phyloP scores from a whole-genome alignment of 192 early-diverging fungal genomes.

The Podila verticillata region DNA sequence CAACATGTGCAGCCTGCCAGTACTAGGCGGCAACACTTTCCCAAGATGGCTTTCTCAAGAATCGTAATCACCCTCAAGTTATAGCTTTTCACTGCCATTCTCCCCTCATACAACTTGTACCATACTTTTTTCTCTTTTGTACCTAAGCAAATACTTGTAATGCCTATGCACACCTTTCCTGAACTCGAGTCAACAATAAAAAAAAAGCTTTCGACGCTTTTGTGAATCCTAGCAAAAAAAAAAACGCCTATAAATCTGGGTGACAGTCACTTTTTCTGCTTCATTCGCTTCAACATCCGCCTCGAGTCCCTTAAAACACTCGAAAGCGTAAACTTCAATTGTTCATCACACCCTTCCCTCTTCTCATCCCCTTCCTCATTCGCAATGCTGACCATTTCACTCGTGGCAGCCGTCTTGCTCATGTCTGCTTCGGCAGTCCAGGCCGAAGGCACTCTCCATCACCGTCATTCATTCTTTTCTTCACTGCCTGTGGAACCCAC shows the following conservation, averaged over 20 bases:
- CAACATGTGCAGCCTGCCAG: no score
- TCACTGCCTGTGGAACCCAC: constrained; percentile 38
- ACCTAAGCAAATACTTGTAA: not conserved
- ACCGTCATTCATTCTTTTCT: constrained; percentile 47
- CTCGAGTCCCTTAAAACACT: no score
- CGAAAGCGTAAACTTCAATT: not conserved
- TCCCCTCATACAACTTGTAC: not conserved
- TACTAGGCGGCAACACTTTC: no score
- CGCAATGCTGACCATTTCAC: not conserved
- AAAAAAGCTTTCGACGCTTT: no score
- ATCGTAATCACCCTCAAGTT: not conserved
- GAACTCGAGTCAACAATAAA: no score
- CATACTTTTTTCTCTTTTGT: not conserved
- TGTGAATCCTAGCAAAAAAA: no score
- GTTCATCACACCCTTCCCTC: not conserved
- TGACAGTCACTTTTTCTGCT: no score
- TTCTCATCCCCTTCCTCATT: not conserved
- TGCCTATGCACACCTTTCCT: no score
- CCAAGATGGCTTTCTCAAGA: constrained; percentile 2
- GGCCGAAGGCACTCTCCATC: constrained; percentile 4
- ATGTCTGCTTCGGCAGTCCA: not conserved
- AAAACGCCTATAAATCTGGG: no score
- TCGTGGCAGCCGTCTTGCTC: not conserved
- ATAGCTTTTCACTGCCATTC: not conserved
- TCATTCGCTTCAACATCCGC: no score